Evolutionary conservation across 345 rosid genomes (phyloP).

Genomic region (Gossypium longicalyx): DNA sequence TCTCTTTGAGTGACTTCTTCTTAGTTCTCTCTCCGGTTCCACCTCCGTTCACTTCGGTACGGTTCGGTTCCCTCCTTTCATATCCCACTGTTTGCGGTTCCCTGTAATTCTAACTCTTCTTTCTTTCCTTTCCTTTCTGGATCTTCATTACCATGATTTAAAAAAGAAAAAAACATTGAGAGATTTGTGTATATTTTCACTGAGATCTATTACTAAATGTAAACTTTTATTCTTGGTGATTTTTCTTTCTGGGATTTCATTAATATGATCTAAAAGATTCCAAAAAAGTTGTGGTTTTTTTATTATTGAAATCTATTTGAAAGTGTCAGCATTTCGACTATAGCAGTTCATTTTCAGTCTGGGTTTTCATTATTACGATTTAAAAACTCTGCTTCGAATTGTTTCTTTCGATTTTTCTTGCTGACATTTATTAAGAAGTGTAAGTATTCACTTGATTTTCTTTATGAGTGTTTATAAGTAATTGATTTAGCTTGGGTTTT

Average conservation of each 20-base stretch:
- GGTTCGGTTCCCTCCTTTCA: neutral
- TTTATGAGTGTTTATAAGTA: neutral
- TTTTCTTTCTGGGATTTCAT: neutral
- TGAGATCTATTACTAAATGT: conserved; percentile 9
- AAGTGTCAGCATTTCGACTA: conserved; percentile 10
- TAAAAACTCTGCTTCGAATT: neutral
- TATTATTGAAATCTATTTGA: conserved; percentile 13
- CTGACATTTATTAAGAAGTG: neutral
- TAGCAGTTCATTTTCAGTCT: neutral
- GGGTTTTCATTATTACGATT: neutral
- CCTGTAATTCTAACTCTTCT: neutral
- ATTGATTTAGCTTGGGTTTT: neutral
- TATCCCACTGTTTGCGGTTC: too few species aligned
- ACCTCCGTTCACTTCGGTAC: conserved; percentile 4
- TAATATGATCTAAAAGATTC: neutral
- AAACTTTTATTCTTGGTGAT: neutral
- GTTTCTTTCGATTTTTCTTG: neutral
- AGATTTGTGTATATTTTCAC: neutral
- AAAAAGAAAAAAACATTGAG: neutral
- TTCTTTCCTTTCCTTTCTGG: neutral
- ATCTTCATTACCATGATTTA: neutral
- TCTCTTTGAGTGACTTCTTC: neutral
- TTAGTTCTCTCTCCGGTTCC: neutral
- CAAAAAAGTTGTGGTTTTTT: neutral
- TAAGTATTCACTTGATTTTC: neutral